Evolutionary conservation across 768 basidiomycete genomes (phyloP).

Genomic region (Serpula lacrymans): DNA sequence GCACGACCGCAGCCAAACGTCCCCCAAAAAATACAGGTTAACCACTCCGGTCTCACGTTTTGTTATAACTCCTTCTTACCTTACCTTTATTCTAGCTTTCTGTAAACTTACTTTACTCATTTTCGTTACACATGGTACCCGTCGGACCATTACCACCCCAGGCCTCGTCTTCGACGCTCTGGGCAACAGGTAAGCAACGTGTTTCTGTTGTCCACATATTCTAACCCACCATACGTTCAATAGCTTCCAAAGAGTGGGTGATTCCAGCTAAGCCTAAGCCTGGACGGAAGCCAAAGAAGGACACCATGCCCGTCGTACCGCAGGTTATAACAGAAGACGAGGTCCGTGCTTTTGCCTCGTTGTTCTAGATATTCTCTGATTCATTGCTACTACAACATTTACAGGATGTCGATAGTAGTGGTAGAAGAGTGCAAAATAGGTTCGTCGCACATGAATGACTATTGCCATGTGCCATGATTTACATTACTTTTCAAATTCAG

Average conservation of each 20-base stretch:
- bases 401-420: slow-evolving; percentile 49
- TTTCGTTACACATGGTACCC: slow-evolving; percentile 28
- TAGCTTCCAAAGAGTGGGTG: slow-evolving; percentile 89
- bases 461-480: slow-evolving; percentile 8
- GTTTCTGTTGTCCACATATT: background rate
- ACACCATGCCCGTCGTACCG: slow-evolving; percentile 29
- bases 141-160: slow-evolving; percentile 26
- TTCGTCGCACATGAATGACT: slow-evolving; percentile 18
- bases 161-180: slow-evolving; percentile 54
- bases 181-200: slow-evolving; percentile 63
- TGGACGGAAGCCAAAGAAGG: slow-evolving; percentile 84
- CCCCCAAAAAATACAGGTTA: too few relatives aligned
- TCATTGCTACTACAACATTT: too few relatives aligned
- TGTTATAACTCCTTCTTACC: too few relatives aligned
- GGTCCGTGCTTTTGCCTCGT: slow-evolving; percentile 34
- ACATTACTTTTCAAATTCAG: slow-evolving; percentile 33
- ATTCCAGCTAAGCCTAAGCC: slow-evolving; percentile 86
- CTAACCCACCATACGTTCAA: slow-evolving; percentile 7
- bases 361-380: background rate
- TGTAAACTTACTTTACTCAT: too few relatives aligned
- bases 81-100: too few relatives aligned
- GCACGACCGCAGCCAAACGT: too few relatives aligned
- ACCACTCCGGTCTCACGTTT: too few relatives aligned
- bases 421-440: slow-evolving; percentile 78
- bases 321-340: slow-evolving; percentile 40